A percentile compares a stretch with the other conserved stretches of the same genome.
These are phyloP conservation scores for Jacaranda mimosifolia DNA, from an alignment of 257 asterid species.

Conservation along the genomic window DNA sequence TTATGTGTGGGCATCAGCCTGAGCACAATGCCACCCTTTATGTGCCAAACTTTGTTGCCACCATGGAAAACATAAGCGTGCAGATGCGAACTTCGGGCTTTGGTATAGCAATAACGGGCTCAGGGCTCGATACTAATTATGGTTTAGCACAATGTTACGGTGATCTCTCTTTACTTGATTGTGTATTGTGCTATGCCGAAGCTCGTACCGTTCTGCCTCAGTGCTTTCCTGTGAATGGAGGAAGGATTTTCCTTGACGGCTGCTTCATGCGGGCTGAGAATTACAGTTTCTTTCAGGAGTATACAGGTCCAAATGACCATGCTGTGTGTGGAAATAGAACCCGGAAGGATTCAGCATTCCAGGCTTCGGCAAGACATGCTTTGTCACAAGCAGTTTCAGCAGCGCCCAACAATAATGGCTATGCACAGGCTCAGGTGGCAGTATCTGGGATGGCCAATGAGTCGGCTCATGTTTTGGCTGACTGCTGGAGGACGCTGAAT, in stretches of 20 bases:
- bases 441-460: constrained; percentile 30
- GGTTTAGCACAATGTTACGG: constrained; percentile 85
- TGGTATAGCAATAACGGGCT: constrained; percentile 58
- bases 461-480: constrained; percentile 58
- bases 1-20: constrained; percentile 52
- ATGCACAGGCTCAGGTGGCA: constrained; percentile 42
- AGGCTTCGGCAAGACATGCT: constrained; percentile 48
- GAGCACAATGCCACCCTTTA: constrained; percentile 64
- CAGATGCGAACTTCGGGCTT: constrained; percentile 65
- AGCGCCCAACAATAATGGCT: constrained; percentile 50
- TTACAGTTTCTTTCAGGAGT: constrained; percentile 66
- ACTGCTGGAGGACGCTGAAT: constrained; percentile 66
- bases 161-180: constrained; percentile 73
- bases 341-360: constrained; percentile 38
- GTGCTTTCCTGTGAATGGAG: constrained; percentile 74
- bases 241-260: constrained; percentile 73
- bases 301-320: constrained; percentile 49
- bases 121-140: constrained; percentile 61
- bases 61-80: constrained; percentile 74
- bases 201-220: constrained; percentile 76
- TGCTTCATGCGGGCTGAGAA: constrained; percentile 83
- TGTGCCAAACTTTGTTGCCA: constrained; percentile 67
- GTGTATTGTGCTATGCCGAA: constrained; percentile 79
- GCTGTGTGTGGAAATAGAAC: constrained; percentile 60
- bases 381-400: constrained; percentile 45